Evolutionary conservation across 306 rosid species (phyloP).

Genomic region (Casuarina glauca): DNA sequence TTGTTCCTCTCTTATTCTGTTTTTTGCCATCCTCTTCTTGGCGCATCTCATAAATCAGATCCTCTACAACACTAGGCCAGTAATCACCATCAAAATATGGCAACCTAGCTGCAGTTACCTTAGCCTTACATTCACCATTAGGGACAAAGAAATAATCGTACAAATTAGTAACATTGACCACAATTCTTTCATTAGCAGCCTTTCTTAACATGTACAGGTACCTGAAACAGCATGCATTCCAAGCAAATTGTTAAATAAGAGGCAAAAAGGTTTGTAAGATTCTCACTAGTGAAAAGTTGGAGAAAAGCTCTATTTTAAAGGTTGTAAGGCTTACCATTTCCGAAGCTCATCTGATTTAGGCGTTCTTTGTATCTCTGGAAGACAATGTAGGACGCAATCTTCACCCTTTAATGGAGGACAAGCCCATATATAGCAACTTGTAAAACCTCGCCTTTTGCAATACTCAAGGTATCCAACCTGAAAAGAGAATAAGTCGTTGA

Average conservation of each 20-base stretch:
- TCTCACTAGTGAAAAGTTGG: slow-evolving; percentile 8
- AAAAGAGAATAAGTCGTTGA: slow-evolving; percentile 13
- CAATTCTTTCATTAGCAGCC: slow-evolving; percentile 84
- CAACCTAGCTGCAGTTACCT: slow-evolving; percentile 93
- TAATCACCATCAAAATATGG: slow-evolving; percentile 99
- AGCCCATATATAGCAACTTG: slow-evolving; percentile 99
- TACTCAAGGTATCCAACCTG: slow-evolving; percentile 98
- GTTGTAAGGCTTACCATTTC: slow-evolving; percentile 69
- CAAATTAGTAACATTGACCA: slow-evolving; percentile 80
- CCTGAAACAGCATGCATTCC: slow-evolving; percentile 50
- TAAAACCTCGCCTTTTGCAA: slow-evolving; percentile 91
- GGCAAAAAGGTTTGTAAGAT: slow-evolving; percentile 2
- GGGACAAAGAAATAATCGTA: slow-evolving; percentile 90
- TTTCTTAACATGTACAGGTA: slow-evolving; percentile 89
- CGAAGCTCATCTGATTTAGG: slow-evolving; percentile 99
- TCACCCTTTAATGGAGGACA: slow-evolving; percentile 99
- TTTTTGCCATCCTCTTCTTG: slow-evolving; percentile 98
- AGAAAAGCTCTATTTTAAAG: slow-evolving; percentile 12
- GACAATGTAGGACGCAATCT: slow-evolving; percentile 95
- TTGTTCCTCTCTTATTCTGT: slow-evolving; percentile 86
- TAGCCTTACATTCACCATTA: slow-evolving; percentile 80
- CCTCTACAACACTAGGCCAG: slow-evolving; percentile 99
- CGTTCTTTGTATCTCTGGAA: slow-evolving; percentile 97
- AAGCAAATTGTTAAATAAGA: slow-evolving; percentile 33
- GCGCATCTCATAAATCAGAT: slow-evolving; percentile 85